These are phyloP conservation scores for Lentinula raphanica DNA, from an alignment of 768 basidiomycete species.

Conservation along the genomic window DNA sequence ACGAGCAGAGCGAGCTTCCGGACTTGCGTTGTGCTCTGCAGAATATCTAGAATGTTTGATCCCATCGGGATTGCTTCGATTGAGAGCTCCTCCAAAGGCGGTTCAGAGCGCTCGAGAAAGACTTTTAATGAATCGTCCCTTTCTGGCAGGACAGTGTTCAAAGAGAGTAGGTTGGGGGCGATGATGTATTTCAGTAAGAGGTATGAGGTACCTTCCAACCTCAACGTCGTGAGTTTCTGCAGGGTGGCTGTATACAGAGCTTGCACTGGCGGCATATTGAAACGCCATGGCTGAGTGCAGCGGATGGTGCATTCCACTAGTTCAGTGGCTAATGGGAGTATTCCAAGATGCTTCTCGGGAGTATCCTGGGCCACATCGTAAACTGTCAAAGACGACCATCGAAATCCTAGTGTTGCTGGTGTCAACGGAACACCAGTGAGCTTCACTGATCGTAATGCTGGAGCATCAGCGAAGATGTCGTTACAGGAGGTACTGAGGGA, in stretches of 20 bases:
- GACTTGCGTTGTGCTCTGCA: neutral
- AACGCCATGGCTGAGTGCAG: neutral
- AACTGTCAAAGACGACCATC: neutral
- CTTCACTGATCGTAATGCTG: neutral
- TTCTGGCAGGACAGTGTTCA: neutral
- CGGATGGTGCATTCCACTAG: neutral
- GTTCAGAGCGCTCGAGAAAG: neutral
- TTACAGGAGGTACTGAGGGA: neutral
- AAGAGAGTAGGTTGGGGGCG: neutral
- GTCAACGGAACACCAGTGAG: neutral
- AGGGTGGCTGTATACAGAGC: neutral
- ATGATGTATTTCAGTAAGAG: neutral
- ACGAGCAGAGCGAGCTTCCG: neutral
- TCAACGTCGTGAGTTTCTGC: neutral
- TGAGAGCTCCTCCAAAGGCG: neutral
- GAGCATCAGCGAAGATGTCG: neutral
- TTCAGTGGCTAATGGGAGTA: neutral
- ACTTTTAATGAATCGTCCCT: neutral
- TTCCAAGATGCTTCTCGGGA: neutral
- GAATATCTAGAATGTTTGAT: neutral
- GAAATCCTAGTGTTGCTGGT: neutral
- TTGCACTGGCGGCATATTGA: too few species aligned
- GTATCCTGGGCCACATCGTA: neutral
- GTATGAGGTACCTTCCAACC: neutral
- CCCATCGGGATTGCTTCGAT: neutral